phyloP scores from a whole-genome alignment of 2,329 filamentous ascomycete genomes.

The Penicillium thymicola region DNA sequence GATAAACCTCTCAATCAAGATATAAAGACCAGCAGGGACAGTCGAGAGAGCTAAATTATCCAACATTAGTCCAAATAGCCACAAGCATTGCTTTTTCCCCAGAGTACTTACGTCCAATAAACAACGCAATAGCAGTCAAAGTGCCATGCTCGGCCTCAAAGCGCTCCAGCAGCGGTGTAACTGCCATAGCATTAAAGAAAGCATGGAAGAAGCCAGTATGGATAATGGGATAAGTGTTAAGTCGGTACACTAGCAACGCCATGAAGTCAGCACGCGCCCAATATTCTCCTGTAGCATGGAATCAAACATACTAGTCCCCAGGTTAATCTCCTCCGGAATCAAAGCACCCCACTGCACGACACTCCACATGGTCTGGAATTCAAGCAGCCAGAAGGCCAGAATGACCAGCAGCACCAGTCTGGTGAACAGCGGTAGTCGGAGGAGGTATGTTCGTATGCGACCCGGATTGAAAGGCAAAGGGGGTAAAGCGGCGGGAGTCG shows the following conservation, averaged over 20 bases:
- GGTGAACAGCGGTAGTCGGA: conserved; percentile 85
- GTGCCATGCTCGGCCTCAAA: conserved; percentile 94
- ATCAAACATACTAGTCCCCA: conserved; percentile 63
- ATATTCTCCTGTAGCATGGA: neutral
- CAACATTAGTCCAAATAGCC: conserved; percentile 17
- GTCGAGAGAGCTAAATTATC: conserved; percentile 65
- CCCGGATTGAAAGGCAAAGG: conserved; percentile 64
- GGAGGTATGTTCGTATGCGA: conserved; percentile 74
- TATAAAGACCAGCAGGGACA: conserved; percentile 77
- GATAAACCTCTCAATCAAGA: conserved; percentile 71
- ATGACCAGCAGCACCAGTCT: conserved; percentile 66
- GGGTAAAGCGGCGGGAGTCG: conserved; percentile 48
- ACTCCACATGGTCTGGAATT: conserved; percentile 68
- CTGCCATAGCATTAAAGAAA: conserved; percentile 71
- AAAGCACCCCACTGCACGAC: conserved; percentile 74
- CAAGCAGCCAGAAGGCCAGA: conserved; percentile 64
- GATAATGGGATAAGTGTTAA: conserved; percentile 88
- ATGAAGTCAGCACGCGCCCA: neutral
- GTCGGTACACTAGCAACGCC: conserved; percentile 68
- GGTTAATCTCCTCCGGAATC: conserved; percentile 69
- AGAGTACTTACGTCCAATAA: conserved; percentile 75
- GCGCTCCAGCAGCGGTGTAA: conserved; percentile 85
- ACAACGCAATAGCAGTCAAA: conserved; percentile 78
- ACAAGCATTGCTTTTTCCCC: neutral
- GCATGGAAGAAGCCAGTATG: conserved; percentile 79